Evolutionary conservation across 1,139 yeast species (phyloP).

Genomic region (Oligophagozyma castellii): DNA sequence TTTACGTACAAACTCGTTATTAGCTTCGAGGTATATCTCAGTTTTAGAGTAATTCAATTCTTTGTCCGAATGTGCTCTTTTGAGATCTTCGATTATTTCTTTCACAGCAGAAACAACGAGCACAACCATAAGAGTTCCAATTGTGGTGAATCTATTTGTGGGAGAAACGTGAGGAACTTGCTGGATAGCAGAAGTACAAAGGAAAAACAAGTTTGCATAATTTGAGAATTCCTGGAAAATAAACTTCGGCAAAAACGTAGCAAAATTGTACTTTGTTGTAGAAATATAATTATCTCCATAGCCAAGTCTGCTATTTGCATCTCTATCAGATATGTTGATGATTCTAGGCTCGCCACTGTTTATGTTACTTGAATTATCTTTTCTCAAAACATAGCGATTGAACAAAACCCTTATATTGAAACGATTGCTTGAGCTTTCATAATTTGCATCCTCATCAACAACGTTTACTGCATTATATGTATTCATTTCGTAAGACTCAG

Average conservation of each 20-base stretch:
- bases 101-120: constrained; percentile 82
- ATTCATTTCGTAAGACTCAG: constrained; percentile 25
- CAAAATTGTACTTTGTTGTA: constrained; percentile 91
- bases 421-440: constrained; percentile 22
- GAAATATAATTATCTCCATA: constrained; percentile 79
- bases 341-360: constrained; percentile 45
- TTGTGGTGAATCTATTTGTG: constrained; percentile 89
- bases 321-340: constrained; percentile 50
- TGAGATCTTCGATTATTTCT: constrained; percentile 81
- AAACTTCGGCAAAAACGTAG: constrained; percentile 90
- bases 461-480: constrained; percentile 16
- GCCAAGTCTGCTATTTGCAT: constrained; percentile 39
- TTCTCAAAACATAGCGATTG: constrained; percentile 31
- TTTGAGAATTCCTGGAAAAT: constrained; percentile 93
- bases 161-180: constrained; percentile 97
- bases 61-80: constrained; percentile 77
- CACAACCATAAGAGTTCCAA: constrained; percentile 78
- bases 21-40: constrained; percentile 46
- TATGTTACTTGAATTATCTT: constrained; percentile 22
- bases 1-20: constrained; percentile 48
- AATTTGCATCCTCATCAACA: constrained; percentile 13
- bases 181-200: constrained; percentile 86
- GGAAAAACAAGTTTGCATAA: constrained; percentile 87
- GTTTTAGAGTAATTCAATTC: constrained; percentile 76
- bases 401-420: constrained; percentile 50